Evolutionary conservation across 345 rosid genomes (phyloP), one percentile per base, ranked within the genome.

Genomic region (Heritiera littoralis): DNA sequence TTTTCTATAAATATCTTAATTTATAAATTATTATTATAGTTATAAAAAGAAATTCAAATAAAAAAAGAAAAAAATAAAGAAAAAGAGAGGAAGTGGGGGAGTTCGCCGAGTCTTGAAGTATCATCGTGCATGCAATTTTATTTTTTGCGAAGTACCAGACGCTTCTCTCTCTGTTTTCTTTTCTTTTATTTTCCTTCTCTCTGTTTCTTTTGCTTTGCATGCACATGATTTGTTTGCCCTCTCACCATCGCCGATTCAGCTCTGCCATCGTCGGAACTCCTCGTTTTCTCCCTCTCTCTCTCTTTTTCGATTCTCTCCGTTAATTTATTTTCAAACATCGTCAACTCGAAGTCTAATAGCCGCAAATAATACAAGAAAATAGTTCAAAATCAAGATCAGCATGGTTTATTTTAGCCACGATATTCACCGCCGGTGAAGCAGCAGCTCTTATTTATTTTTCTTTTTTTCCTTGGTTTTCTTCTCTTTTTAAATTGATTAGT

Each of bases 41-140:
- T 48, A 48, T 10, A 48, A 48, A 48, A 35, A 11, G 10, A 48
- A 10, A 48, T 48, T 35, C 13, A 48, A 2, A 48, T 48, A 4
- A 2, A 48, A 48, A 48, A 35, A 1, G 2, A 48, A 11, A 11
- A 35, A 35, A 35, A 35, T 38, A 81, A 61, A 17, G 23, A 51
- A 6, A 2, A 51, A 49, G 40, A 38, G 32, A 69, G 79, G 9
- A 72, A 81, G 79, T 77, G 78, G 56, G 63, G 45, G 88, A 82
- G 86, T 54, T 88, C 81, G 89, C 90, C 82, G 88, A 83, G 90
- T 80, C 92, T 88, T 86, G 86, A 89, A 89, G 92, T 80, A 88
- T 85, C 86, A 86, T 89, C 92, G 89, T 86, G 92, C 92, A 88
- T 88, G 90, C 89, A 86, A 78, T 82, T 80, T 83, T 74, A 52